phyloP scores from a whole-genome alignment of 192 early-diverging fungal genomes.

The Backusella tuberculispora region DNA sequence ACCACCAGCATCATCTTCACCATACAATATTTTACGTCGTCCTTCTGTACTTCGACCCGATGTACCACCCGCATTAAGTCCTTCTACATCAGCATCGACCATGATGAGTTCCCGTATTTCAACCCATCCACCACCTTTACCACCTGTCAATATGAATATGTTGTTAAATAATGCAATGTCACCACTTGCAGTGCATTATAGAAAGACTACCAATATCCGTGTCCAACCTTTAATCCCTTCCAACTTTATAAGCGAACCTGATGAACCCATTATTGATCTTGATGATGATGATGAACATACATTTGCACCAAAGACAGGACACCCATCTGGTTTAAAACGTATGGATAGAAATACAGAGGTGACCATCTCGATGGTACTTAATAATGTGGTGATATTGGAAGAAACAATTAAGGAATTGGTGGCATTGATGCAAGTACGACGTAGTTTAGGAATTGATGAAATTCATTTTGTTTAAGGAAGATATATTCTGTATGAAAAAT shows the following conservation, averaged over 20 bases:
- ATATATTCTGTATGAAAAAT: too few species aligned
- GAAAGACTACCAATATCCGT: slow-evolving; percentile 47
- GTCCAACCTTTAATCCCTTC: slow-evolving; percentile 60
- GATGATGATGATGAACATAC: slow-evolving; percentile 48
- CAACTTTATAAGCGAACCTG: slow-evolving; percentile 55
- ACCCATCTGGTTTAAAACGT: slow-evolving; percentile 37
- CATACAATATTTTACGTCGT: not conserved
- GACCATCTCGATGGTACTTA: slow-evolving; percentile 66
- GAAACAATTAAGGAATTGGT: slow-evolving; percentile 93
- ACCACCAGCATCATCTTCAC: not conserved
- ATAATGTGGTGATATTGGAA: slow-evolving; percentile 91
- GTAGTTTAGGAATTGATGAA: slow-evolving; percentile 74
- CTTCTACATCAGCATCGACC: slow-evolving; percentile 14
- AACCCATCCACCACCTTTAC: slow-evolving; percentile 29
- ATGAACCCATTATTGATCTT: slow-evolving; percentile 39
- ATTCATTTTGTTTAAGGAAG: slow-evolving; percentile 20
- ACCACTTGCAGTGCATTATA: slow-evolving; percentile 38
- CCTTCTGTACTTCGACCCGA: slow-evolving; percentile 10
- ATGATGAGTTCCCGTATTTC: not conserved
- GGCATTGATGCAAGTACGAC: slow-evolving; percentile 77
- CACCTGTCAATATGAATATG: slow-evolving; percentile 45
- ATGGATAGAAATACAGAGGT: slow-evolving; percentile 53
- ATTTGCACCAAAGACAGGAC: slow-evolving; percentile 39
- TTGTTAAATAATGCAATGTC: slow-evolving; percentile 26
- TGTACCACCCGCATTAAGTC: not conserved